Percentiles rank a stretch among this genome's conserved stretches.
These are phyloP conservation scores for Candida ulmi DNA, from an alignment of 805 yeast genomes.

Conservation along the genomic window DNA sequence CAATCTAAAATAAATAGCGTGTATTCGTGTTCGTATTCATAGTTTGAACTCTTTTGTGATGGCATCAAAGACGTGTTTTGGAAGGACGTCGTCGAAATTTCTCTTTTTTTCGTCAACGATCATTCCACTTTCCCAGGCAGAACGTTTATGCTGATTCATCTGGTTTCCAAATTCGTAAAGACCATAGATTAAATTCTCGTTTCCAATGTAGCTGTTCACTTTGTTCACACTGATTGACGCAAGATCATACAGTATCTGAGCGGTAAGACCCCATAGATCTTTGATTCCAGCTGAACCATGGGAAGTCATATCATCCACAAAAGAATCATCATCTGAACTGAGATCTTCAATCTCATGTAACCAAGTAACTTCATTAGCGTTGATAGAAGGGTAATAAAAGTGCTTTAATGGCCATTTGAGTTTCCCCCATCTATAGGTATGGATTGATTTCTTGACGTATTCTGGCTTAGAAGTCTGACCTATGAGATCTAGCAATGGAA, in stretches of 20 bases:
- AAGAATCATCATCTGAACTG: constrained; percentile 47
- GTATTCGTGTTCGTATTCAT: too few relatives aligned
- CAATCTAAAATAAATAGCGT: too few relatives aligned
- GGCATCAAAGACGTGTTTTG: constrained; percentile 19
- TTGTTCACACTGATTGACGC: constrained; percentile 45
- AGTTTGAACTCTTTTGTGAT: constrained; percentile 16
- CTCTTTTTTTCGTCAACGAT: constrained; percentile 30
- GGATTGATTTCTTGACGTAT: constrained; percentile 25
- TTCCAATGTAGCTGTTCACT: constrained; percentile 38
- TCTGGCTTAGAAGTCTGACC: constrained; percentile 24
- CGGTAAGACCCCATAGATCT: constrained; percentile 82
- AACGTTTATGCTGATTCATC: constrained; percentile 41
- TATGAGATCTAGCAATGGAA: constrained; percentile 60
- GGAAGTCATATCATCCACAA: constrained; percentile 19
- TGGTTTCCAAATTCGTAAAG: constrained; percentile 50
- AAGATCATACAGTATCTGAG: constrained; percentile 69
- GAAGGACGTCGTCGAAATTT: constrained; percentile 29
- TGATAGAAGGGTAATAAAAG: constrained; percentile 52
- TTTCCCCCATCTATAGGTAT: constrained; percentile 61
- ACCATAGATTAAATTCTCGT: constrained; percentile 60
- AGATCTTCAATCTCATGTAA: constrained; percentile 53
- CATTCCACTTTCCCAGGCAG: constrained; percentile 50
- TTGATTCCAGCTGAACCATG: constrained; percentile 42
- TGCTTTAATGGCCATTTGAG: constrained; percentile 62
- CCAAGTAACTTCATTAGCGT: constrained; percentile 57